These are phyloP conservation scores for Phytopythium helicoides DNA, from an alignment of 352 stramenopile species.

Conservation along the genomic window DNA sequence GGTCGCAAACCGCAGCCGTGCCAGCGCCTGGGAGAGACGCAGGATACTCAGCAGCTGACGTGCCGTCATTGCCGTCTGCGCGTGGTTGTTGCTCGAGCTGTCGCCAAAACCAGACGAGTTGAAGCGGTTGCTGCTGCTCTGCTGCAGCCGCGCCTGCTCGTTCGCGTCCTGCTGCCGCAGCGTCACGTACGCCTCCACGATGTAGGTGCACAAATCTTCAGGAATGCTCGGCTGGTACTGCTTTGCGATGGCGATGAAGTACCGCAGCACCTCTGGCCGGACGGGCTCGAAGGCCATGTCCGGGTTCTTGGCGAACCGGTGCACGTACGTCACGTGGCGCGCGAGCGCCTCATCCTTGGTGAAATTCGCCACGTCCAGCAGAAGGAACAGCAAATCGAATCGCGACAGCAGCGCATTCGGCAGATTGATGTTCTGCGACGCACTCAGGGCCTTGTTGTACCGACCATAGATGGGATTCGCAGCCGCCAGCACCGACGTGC, in stretches of 20 bases:
- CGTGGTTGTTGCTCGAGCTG: constrained; percentile 59
- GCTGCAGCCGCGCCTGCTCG: constrained; percentile 74
- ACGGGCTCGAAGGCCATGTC: constrained; percentile 92
- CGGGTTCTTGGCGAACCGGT: constrained; percentile 87
- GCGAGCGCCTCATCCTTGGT: constrained; percentile 91
- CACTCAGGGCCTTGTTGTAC: constrained; percentile 84
- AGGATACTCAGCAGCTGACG: constrained; percentile 98
- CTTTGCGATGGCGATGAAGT: constrained; percentile 88
- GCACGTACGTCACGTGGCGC: constrained; percentile 92
- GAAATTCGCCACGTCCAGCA: constrained; percentile 95
- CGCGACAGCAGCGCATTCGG: constrained; percentile 98
- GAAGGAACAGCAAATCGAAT: constrained; percentile 99
- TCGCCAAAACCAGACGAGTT: constrained; percentile 32
- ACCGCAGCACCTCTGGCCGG: constrained; percentile 88
- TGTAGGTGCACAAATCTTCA: constrained; percentile 94
- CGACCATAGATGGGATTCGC: constrained; percentile 98
- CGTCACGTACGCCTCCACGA: constrained; percentile 98
- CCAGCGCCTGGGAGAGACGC: constrained; percentile 95
- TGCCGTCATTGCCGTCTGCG: constrained; percentile 98
- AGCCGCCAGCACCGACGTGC: constrained; percentile 97
- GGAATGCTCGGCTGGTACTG: constrained; percentile 88
- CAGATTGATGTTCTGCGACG: constrained; percentile 98
- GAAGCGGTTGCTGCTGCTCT: constrained; percentile 29
- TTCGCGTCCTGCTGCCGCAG: constrained; percentile 92
- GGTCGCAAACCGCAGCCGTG: constrained; percentile 94